A percentile compares a stretch with the other conserved stretches of the same genome.
Conservation (phyloP, 2,329 filamentous ascomycete species). For the Hymenoscyphus scutula region DNA sequence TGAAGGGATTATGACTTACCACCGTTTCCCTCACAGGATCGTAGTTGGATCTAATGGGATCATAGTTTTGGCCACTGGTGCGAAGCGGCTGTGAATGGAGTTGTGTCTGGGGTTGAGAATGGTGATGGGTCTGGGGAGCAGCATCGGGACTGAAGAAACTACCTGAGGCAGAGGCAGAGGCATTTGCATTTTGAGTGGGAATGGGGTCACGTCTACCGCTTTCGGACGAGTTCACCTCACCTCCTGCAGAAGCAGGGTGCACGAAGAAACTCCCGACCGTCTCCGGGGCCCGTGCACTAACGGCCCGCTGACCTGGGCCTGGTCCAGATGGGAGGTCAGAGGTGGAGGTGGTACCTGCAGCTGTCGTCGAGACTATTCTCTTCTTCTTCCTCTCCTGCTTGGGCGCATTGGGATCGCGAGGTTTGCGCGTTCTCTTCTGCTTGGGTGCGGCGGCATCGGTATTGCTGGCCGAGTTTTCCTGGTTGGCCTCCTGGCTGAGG, state of each 20-base stretch:
- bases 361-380: neutral
- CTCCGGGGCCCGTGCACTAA: neutral
- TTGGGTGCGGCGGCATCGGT: conserved; percentile 41
- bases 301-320: conserved; percentile 1
- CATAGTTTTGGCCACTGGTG: conserved; percentile 79
- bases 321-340: neutral
- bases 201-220: conserved; percentile 42
- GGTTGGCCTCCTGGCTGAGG: conserved; percentile 27
- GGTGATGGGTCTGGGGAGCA: conserved; percentile 23
- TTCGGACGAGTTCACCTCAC: conserved; percentile 27
- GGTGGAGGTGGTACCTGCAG: neutral
- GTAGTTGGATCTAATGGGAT: conserved; percentile 78
- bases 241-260: conserved; percentile 3
- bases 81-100: conserved; percentile 38
- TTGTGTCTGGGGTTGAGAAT: conserved; percentile 45
- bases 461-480: conserved; percentile 38
- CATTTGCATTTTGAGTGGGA: conserved; percentile 20
- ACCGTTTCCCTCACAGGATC: conserved; percentile 64
- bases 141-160: conserved; percentile 30
- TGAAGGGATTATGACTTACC: conserved; percentile 41
- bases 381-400: conserved; percentile 34
- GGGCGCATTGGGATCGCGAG: conserved; percentile 56
- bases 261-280: conserved; percentile 7
- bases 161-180: neutral
- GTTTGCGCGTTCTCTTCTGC: conserved; percentile 54